A percentile compares a stretch with the other conserved stretches of the same genome.
These are phyloP conservation scores for Thuja plicata DNA, from an alignment of 83 land plant genomes.

Conservation along the genomic window DNA sequence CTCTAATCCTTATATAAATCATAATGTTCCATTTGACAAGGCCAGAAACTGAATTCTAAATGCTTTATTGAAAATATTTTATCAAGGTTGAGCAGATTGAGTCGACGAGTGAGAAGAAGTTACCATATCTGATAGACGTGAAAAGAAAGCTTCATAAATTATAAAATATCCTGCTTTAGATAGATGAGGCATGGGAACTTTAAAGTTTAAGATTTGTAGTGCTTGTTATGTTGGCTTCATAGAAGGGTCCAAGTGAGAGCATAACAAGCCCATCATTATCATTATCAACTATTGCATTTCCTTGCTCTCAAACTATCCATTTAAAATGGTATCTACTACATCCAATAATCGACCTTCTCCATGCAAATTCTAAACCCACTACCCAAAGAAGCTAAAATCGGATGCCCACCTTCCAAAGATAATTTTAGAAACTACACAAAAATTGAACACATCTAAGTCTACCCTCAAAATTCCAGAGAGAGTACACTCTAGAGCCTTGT, in stretches of 20 bases:
- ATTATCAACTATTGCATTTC: conserved; percentile 48
- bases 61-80: too few relatives aligned
- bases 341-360: conserved; percentile 35
- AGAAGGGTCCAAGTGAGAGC: conserved; percentile 56
- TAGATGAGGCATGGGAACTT: neutral
- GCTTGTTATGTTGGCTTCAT: conserved; percentile 68
- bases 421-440: conserved; percentile 22
- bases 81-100: too few relatives aligned
- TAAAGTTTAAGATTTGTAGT: conserved; percentile 46
- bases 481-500: conserved; percentile 15
- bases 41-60: too few relatives aligned
- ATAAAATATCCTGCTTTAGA: too few relatives aligned
- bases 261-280: conserved; percentile 71
- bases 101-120: too few relatives aligned
- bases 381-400: conserved; percentile 15
- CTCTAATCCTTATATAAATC: too few relatives aligned
- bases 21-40: too few relatives aligned
- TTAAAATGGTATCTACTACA: conserved; percentile 49
- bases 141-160: too few relatives aligned
- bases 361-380: conserved; percentile 61
- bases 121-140: too few relatives aligned
- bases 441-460: conserved; percentile 20
- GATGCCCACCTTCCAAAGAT: neutral
- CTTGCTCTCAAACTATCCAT: conserved; percentile 31
- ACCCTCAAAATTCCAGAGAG: neutral